Percentiles rank a stretch among this genome's conserved stretches.
Conservation (phyloP, 306 rosid species). For the Boehmeria nivea region DNA sequence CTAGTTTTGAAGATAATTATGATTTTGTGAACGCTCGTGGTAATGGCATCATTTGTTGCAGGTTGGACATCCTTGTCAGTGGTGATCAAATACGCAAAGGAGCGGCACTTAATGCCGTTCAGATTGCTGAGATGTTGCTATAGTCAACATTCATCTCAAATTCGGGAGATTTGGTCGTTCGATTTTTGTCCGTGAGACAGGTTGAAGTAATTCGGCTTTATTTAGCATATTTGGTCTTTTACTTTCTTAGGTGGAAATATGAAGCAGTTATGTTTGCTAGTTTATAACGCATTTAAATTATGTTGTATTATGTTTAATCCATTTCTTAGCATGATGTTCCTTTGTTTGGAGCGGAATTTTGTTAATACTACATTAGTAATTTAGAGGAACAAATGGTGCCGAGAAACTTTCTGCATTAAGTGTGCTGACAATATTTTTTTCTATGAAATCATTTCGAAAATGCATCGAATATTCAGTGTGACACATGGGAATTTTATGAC, state of each 20-base stretch:
- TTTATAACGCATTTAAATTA: no score
- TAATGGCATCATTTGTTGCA: slow-evolving; percentile 28
- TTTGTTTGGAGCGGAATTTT: slow-evolving; percentile 13
- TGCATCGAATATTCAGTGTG: no score
- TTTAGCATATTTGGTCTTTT: slow-evolving; percentile 2
- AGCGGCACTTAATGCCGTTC: slow-evolving; percentile 96
- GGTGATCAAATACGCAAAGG: slow-evolving; percentile 99
- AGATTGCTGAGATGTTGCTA: slow-evolving; percentile 89
- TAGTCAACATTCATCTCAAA: slow-evolving; percentile 16
- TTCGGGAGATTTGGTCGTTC: not conserved
- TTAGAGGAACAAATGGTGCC: not conserved
- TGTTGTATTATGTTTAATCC: slow-evolving; percentile 4
- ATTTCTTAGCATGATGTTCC: not conserved
- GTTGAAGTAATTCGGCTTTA: slow-evolving; percentile 2
- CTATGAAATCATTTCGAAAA: no score
- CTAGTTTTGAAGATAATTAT: not conserved
- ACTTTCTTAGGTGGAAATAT: not conserved
- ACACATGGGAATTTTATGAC: no score
- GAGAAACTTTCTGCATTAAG: not conserved
- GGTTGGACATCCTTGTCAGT: slow-evolving; percentile 90
- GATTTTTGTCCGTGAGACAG: not conserved
- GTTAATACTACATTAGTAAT: slow-evolving; percentile 5
- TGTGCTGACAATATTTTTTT: no score
- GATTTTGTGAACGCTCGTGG: not conserved
- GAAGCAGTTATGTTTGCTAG: slow-evolving; percentile 5